A percentile compares a stretch with the other conserved stretches of the same genome.
These are phyloP conservation scores for Lepidium sativum DNA, from an alignment of 345 rosid species.

Conservation along the genomic window DNA sequence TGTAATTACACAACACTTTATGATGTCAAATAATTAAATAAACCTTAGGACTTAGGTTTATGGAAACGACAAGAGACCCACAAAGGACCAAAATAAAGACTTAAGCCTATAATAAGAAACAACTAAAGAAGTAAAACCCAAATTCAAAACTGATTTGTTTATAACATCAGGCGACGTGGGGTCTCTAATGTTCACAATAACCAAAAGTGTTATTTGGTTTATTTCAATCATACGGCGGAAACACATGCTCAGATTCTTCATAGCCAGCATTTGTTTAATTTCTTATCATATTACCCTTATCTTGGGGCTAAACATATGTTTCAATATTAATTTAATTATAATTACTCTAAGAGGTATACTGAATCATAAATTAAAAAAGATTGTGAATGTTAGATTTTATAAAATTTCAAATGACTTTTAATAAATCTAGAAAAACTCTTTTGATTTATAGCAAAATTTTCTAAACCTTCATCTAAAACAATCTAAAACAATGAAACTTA, in stretches of 20 bases:
- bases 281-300: neutral
- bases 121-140: neutral
- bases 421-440: no score
- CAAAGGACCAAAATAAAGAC: neutral
- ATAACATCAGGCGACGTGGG: slow-evolving; percentile 18
- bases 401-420: no score
- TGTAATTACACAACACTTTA: no score
- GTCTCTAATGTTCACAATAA: neutral
- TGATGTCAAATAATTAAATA: neutral
- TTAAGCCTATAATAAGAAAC: neutral
- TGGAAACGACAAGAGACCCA: neutral
- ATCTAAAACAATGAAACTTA: no score
- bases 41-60: neutral
- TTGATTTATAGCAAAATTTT: no score
- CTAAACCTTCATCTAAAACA: no score
- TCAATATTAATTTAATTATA: neutral
- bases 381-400: no score
- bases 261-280: neutral
- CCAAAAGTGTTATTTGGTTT: neutral
- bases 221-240: neutral
- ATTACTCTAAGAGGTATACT: no score
- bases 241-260: slow-evolving; percentile 15
- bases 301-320: neutral
- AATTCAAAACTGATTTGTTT: no score
- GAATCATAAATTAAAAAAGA: no score